These are phyloP conservation scores for Scheffersomyces segobiensis DNA, from an alignment of 1,139 yeast genomes.

Conservation along the genomic window DNA sequence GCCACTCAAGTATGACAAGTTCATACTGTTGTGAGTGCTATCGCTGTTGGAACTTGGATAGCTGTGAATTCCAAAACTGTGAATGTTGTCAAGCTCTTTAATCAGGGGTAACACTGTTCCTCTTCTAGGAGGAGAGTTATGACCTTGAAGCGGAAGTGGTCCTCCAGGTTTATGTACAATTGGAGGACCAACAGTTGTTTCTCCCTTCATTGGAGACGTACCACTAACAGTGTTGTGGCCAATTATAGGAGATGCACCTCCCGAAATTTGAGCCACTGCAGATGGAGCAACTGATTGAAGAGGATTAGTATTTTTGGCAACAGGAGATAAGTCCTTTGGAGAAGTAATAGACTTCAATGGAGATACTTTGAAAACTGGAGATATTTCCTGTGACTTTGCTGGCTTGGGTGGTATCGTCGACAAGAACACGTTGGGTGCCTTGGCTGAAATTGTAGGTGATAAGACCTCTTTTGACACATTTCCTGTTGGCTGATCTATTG, in stretches of 20 bases:
- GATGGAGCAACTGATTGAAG: background rate
- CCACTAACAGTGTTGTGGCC: background rate
- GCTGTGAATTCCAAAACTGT: background rate
- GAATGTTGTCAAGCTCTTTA: background rate
- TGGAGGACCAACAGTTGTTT: background rate
- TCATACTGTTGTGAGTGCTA: conserved; percentile 2
- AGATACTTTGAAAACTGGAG: background rate
- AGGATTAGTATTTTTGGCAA: background rate
- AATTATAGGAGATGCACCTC: background rate
- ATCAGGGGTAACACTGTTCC: background rate
- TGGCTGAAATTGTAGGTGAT: background rate
- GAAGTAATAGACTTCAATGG: background rate
- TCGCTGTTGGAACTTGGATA: background rate
- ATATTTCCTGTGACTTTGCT: background rate
- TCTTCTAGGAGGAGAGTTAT: background rate
- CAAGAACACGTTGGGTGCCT: background rate
- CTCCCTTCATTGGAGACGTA: no score
- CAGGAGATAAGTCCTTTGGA: background rate
- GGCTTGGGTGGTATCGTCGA: background rate
- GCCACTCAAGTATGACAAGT: conserved; percentile 3
- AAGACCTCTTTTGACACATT: background rate
- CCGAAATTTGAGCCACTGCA: background rate
- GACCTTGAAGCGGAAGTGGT: background rate
- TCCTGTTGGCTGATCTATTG: conserved; percentile 1
- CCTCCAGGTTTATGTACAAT: background rate